Evolutionary conservation across 345 rosid genomes (phyloP), one percentile per base, ranked within the genome.

Genomic region (Aquilaria malaccensis): DNA sequence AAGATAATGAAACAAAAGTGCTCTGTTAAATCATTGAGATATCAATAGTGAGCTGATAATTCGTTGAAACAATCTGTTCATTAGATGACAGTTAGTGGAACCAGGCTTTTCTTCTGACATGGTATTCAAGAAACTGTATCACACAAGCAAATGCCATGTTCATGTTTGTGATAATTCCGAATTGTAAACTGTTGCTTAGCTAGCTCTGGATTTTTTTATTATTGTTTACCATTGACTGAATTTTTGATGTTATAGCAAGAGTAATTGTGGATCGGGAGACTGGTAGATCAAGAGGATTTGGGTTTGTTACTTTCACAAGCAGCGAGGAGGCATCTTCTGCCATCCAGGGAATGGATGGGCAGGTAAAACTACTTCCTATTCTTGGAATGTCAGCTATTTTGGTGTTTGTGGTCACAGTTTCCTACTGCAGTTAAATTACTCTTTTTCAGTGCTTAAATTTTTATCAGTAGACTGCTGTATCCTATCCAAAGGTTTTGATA

Each of bases 231-330:
- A 37, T 37, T 37, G 43, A 1, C 43, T 37, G 3, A 37, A 1
- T 37, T 37, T 37, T 37, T 37, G 5, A 37, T 55, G 2, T 59
- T 66, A 63, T 81, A 91, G 97, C 89, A 45, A 81, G 84, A 75
- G 81, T 91, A 52, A 91, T 88, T 65, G 22, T 78, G 75, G 96
- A 91, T 65, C 96, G 96, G 56, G 97, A 91, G 51, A 79, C 86
- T 50, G 91, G 96, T 61, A 80, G 91, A 65, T 91, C 97, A 9
- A 91, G 96, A 68, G 97, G 97, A 56, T 87, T 87, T 78, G 97
- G 91, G 9, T 91, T 85, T 70, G 67, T 91, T 45, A 91, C 94
- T 50, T 91, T 56, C 64, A 74, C 74, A 6, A 75, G 85, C 43
- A 52, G 63, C 2, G 97, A 91, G 70, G 94, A 75, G 37, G 97